Evolutionary conservation across 192 early-diverging fungal genomes (phyloP).

Genomic region (Thamnidium elegans): DNA sequence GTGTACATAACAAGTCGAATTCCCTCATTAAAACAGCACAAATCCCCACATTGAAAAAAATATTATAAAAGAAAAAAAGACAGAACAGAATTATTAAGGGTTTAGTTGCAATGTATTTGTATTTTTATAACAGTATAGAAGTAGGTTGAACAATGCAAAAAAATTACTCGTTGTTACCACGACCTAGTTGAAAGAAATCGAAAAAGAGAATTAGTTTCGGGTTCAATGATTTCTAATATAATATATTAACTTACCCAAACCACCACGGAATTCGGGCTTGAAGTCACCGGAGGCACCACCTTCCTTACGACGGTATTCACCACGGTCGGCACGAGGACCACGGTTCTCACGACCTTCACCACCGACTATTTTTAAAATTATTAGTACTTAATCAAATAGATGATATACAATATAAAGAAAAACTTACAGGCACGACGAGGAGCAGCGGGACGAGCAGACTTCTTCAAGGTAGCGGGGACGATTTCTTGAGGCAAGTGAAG

Average conservation of each 20-base stretch:
- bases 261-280: conserved; percentile 97
- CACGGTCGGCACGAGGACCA: conserved; percentile 72
- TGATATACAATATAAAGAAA: not conserved
- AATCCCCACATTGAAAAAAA: no score
- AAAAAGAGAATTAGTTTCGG: not conserved
- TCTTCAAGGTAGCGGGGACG: conserved; percentile 96
- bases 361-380: conserved; percentile 48
- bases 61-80: no score
- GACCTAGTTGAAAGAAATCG: conserved; percentile 17
- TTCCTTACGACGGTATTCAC: conserved; percentile 93
- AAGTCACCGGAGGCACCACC: conserved; percentile 83
- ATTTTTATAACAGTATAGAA: no score
- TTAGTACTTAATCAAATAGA: not conserved
- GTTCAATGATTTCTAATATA: no score
- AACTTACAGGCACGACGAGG: conserved; percentile 65
- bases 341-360: conserved; percentile 57
- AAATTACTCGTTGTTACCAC: conserved; percentile 27
- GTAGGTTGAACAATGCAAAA: not conserved
- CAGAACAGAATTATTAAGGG: no score
- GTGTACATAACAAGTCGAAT: no score
- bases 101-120: no score
- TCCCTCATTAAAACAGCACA: no score
- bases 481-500: conserved; percentile 97
- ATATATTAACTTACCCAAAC: conserved; percentile 57
- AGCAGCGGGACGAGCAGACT: conserved; percentile 78